These are phyloP conservation scores for Pseudocercospora crystallina DNA, from an alignment of 2,329 filamentous ascomycete genomes.

Conservation along the genomic window DNA sequence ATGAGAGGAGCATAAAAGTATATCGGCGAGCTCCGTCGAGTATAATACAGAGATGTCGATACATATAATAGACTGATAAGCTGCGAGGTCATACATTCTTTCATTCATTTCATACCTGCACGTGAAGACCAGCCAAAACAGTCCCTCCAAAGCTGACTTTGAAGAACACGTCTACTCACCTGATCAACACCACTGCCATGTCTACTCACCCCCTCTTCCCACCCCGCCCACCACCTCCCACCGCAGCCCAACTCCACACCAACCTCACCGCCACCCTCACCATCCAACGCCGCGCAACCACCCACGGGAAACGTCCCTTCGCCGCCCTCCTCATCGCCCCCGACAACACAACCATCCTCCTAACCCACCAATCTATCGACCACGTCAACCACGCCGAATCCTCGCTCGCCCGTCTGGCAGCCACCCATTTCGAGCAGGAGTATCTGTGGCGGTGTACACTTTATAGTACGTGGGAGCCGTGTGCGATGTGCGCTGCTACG, in stretches of 20 bases:
- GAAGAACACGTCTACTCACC: too few species aligned
- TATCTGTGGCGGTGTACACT: constrained; percentile 53
- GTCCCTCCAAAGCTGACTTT: too few species aligned
- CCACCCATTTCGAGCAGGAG: constrained; percentile 49
- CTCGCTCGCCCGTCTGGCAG: constrained; percentile 51
- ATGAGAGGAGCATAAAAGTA: too few species aligned
- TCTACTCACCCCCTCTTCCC: constrained; percentile 33
- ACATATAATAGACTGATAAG: too few species aligned
- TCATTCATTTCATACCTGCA: too few species aligned
- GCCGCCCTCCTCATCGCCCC: constrained; percentile 50
- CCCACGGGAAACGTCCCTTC: constrained; percentile 52
- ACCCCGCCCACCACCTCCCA: constrained; percentile 36
- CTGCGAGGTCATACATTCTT: too few species aligned
- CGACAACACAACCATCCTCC: constrained; percentile 50
- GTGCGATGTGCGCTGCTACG: constrained; percentile 53
- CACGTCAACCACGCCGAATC: constrained; percentile 56
- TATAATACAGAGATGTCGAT: too few species aligned
- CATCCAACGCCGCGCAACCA: constrained; percentile 46
- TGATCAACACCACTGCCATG: too few species aligned
- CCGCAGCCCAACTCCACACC: constrained; percentile 41
- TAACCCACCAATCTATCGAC: constrained; percentile 52
- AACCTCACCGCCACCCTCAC: constrained; percentile 36
- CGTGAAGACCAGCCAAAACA: too few species aligned
- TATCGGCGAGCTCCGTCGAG: too few species aligned
- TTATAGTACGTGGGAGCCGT: constrained; percentile 57